Base-by-base conservation (phyloP, 768 basidiomycete species). In the Imleria badia region DNA sequence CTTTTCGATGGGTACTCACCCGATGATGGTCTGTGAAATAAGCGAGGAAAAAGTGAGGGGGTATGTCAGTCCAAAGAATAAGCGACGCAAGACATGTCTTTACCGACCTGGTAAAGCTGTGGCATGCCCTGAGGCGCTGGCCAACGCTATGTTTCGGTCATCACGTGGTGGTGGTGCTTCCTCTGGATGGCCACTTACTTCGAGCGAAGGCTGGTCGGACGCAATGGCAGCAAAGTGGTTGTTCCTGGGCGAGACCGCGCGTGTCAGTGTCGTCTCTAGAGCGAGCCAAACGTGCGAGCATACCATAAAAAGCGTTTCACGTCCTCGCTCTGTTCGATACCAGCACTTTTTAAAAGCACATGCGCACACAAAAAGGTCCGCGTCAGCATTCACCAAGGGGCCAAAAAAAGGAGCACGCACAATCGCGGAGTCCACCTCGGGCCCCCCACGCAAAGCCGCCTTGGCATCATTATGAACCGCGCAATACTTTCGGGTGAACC, bases 221-320 rank as follows among this genome's bases (percentile, higher is more conserved):
- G 84, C 85, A 29, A 86, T 64, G 6, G 85, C 85, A 1, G 86
- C 80, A 64, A 88, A 88, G 64, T 87, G 86, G 66, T 86, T 87
- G 67, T 88, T 77, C 86, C 86, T 85, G 15, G 22, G 26, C 4
- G n/a, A 20, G 11, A 3, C 6, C 30, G 30, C 44, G 17, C 29
- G 20, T 5, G 14, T 58, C 48, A 58, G 34, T 4, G 3, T 26
- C 14, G n/a, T 14, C 36, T 1, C 43, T 6, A 2, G 26, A 13
- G n/a, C 31, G 10, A 54, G n/a, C 48, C 0, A 12, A 19, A 38
- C n/a, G 30, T 6, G n/a, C 3, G 13, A 13, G 65, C 74, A 15
- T 62, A 84, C 85, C 86, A 89, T n/a, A 87, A 67, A 71, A 86
- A 87, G 10, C 80, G 77, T 59, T 86, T 87, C 85, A 86, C 85